Base-by-base conservation (phyloP, 345 rosid genomes). In the Citrus reticulata region DNA sequence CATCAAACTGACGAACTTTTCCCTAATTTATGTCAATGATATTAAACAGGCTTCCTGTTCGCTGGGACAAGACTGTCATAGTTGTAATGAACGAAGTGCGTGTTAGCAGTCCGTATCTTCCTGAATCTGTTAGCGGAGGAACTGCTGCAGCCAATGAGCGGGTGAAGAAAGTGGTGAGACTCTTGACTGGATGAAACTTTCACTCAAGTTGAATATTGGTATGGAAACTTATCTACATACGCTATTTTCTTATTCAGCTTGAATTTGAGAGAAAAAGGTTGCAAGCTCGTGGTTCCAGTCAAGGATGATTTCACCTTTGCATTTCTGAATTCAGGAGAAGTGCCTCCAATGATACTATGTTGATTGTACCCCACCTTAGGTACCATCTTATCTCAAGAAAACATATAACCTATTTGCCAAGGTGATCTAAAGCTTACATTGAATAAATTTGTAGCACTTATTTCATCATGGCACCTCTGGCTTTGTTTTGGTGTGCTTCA, bases 131-230 rank as follows among this genome's bases (percentile, higher is more conserved):
- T 79, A 81, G 80, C 65, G 99, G 98, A 82, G 98, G 99, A 85
- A 91, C 98, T 77, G 82, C 94, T 82, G 90, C 94, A 73, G 99
- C 99, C 88, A 96, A 96, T 85, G 95, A 94, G 57, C 89, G 98
- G 66, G 99, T 96, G 82, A 96, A 87, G 88, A 96, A 94, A 94
- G 98, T 96, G 97, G 99, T 93, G 88, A 91, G 92, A 7, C 69
- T 68, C 72, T 74, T 20, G 19, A 46, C 75, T 19, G 46, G 60
- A 59, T n/a, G 40, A 68, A 46, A 24, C 17, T 70, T 55, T 68
- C 3, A 61, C 57, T 75, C 59, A 20, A n/a, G 22, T 7, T 60
- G 1, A 58, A 35, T 37, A 27, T 71, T 58, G 72, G 40, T 58
- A 0, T 22, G 62, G n/a, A 57, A 61, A 34, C 62, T 64, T 14